A percentile compares a stretch with the other conserved stretches of the same genome.
Conservation (phyloP, 306 rosid genomes). For the Dryas drummondii region DNA sequence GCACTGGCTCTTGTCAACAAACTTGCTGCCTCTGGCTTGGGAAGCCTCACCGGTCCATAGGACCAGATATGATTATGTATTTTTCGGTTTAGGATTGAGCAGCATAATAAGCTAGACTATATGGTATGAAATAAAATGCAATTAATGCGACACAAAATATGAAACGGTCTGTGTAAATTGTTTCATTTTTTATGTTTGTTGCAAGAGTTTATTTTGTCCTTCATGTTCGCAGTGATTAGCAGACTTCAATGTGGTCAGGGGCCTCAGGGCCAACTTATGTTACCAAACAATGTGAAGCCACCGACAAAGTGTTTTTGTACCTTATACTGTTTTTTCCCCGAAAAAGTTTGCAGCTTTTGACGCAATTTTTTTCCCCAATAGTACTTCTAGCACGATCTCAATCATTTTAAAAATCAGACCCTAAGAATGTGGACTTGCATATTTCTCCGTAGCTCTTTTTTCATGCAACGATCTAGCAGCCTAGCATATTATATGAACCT, state of each 20-base stretch:
- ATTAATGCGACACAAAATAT: not conserved
- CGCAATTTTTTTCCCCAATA: too few relatives aligned
- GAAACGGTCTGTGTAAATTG: not conserved
- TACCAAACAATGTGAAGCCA: not conserved
- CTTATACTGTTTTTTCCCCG: not conserved
- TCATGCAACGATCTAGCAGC: too few relatives aligned
- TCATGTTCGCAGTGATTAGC: not conserved
- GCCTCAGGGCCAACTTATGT: not conserved
- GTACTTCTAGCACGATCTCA: not conserved
- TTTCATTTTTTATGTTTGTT: not conserved
- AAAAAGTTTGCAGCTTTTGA: not conserved
- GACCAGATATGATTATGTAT: not conserved
- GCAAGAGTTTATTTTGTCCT: not conserved
- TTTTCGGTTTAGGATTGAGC: too few relatives aligned
- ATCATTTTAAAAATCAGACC: too few relatives aligned
- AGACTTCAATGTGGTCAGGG: not conserved
- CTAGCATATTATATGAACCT: too few relatives aligned
- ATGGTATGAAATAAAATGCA: not conserved
- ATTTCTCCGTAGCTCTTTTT: too few relatives aligned
- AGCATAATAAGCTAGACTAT: too few relatives aligned
- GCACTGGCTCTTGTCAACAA: slow-evolving; percentile 66
- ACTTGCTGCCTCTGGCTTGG: slow-evolving; percentile 50
- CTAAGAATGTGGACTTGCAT: too few relatives aligned
- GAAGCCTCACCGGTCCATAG: slow-evolving; percentile 29
- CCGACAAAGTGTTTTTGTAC: not conserved